Evolutionary conservation across 2,329 filamentous ascomycete species (phyloP).

Genomic region (Ascomycota sp.): DNA sequence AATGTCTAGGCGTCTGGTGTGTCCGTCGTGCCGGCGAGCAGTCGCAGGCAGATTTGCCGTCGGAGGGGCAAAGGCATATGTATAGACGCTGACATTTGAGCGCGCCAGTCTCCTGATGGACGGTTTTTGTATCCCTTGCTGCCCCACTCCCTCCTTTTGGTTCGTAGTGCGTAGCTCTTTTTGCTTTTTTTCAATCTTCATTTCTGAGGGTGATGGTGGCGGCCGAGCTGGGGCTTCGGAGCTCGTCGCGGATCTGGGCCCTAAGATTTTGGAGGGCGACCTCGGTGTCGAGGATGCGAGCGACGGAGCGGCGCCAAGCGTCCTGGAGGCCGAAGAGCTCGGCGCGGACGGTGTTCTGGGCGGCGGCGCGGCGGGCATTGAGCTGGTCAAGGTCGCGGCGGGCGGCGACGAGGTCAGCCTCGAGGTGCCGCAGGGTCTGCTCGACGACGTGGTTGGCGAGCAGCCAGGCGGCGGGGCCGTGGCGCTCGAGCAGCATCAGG

Average conservation of each 20-base stretch:
- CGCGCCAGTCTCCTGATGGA: no score
- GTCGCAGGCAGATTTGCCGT: no score
- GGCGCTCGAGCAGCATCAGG: conserved; percentile 55
- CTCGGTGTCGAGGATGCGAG: conserved; percentile 68
- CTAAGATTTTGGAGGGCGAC: conserved; percentile 58
- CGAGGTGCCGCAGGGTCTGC: conserved; percentile 39
- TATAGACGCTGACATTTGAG: no score
- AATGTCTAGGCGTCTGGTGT: no score
- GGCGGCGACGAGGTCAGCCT: conserved; percentile 50
- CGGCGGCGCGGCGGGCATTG: conserved; percentile 45
- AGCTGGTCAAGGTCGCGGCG: conserved; percentile 53
- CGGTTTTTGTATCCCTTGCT: no score
- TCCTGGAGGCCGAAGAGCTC: conserved; percentile 60
- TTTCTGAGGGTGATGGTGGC: no score
- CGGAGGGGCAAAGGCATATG: no score
- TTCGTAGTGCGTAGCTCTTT: no score
- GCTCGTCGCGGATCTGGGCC: conserved; percentile 43
- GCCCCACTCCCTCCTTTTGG: no score
- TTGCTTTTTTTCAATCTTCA: background rate
- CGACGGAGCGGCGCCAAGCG: conserved; percentile 60
- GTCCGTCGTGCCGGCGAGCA: no score
- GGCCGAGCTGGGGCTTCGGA: no score
- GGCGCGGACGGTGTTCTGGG: conserved; percentile 49
- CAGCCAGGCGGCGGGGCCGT: conserved; percentile 84
- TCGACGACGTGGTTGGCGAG: conserved; percentile 67